Evolutionary conservation across 371 early-diverging fungal species (phyloP), one percentile per base, ranked within the genome.

Genomic region (Actinomortierella wolfii): DNA sequence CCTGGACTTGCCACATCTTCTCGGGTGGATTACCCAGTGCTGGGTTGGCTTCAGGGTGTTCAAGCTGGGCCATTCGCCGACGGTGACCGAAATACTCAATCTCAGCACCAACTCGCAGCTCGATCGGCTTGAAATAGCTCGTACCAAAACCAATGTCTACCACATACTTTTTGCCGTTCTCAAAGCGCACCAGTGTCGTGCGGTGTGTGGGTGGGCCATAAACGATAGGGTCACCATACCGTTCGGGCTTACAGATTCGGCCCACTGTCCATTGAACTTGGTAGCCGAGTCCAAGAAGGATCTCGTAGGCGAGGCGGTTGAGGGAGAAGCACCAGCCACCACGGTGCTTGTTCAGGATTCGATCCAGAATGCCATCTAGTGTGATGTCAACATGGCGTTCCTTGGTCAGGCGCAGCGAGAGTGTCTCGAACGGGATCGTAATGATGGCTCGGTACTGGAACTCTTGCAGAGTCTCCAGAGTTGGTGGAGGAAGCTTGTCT

Each of bases 241-340:
- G n/a, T 29, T 34, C 0, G 14, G 67, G 56, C 20, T 60, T 60
- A 29, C 67, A 67, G 14, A 60, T 56, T 4, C 67, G 50, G 9
- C 28, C 67, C 42, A 67, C 15, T 0, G 57, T 56, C 46, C 40
- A 53, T 43, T 67, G 67, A 21, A 51, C 52, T 6, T 17, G 51
- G 34, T 45, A 67, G 4, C 67, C 67, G 26, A 67, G 34, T 1
- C 43, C 61, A 1, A 26, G 46, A n/a, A 67, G 52, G 14, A 67
- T 26, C 26, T 59, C 67, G 24, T 20, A 56, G 0, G 43, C 55
- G 26, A 67, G 57, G 5, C 42, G 24, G 43, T 67, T 67, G 48
- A 60, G 56, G 7, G 67, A 67, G 42, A 67, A 60, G 44, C 67
- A 67, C 60, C 60, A 67, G 6, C 67, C 67, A 2, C 67, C 67